Base-by-base conservation (phyloP, 2,329 filamentous ascomycete genomes). In the Fusarium coffeatum region DNA sequence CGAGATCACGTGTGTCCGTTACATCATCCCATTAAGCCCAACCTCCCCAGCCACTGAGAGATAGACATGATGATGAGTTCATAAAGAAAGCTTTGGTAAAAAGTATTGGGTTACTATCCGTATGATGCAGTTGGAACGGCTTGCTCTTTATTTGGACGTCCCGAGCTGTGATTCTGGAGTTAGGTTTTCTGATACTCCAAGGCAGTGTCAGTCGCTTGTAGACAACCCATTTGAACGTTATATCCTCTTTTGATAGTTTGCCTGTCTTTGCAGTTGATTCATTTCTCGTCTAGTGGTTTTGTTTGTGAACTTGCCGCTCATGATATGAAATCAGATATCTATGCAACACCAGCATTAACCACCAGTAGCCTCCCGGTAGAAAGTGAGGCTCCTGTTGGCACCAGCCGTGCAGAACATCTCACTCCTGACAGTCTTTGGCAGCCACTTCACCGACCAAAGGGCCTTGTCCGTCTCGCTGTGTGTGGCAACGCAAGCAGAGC, bases 401-500 rank as follows among this genome's bases (percentile, higher is more conserved):
- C 93, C 93, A 18, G 90, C 92, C 0, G 92, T 93, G 71, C 90
- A 92, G 80, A 97, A 97, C 78, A 87, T 88, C 79, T 88, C 92
- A 67, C 85, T 88, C 79, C 85, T 90, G 77, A 82, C 83, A 3
- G 87, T 87, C 82, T 92, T 94, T 13, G 92, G 92, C 64, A 97
- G 80, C 93, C 93, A 97, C 76, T 89, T 91, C 28, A 94, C 93
- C 57, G 89, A 88, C 92, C 94, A 98, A 5, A 98, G 78, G 0
- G 90, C 88, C 80, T 92, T 92, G 69, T 95, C 94, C 8, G 93
- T 94, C 82, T 98, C 94, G 61, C 91, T 94, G 78, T 97, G 93
- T 12, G 96, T 99, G 15, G 95, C 94, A 46, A 99, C 96, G 77
- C 96, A 98, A 7, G 86, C 86, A 59, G 89, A 88, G 34, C 90